Conservation (phyloP, 441 rosid genomes). For the Manihot esculenta region DNA sequence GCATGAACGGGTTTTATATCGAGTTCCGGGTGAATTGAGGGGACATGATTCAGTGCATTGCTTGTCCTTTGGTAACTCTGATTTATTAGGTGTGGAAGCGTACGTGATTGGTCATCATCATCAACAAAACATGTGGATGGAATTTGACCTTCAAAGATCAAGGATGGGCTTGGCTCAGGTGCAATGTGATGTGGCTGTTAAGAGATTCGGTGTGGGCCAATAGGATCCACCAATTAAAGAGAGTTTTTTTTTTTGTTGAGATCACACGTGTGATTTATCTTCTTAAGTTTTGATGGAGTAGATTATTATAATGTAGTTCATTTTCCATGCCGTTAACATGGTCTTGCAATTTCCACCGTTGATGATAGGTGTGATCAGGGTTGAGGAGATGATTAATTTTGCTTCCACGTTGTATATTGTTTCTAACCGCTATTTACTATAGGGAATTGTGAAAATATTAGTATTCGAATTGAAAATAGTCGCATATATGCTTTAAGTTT, state of each 20-base stretch:
- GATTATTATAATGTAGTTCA: neutral
- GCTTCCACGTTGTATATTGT: no score
- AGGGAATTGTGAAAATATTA: no score
- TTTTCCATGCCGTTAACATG: neutral
- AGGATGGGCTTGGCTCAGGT: conserved; percentile 73
- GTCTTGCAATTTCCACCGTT: neutral
- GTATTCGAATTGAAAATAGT: no score
- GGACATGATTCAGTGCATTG: conserved; percentile 73
- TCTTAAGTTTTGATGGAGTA: neutral
- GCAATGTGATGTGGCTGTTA: conserved; percentile 72
- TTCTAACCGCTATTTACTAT: no score
- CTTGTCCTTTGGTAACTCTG: conserved; percentile 84
- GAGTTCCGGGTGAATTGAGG: conserved; percentile 56
- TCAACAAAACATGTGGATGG: conserved; percentile 90
- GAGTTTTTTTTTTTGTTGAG: neutral
- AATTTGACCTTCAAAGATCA: conserved; percentile 74
- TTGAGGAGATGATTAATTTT: no score
- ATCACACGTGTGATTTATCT: neutral
- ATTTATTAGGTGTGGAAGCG: conserved; percentile 78
- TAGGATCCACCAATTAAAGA: conserved; percentile 4
- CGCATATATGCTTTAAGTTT: no score
- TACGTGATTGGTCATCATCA: conserved; percentile 89
- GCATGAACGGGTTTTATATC: conserved; percentile 53
- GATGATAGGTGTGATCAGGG: neutral
- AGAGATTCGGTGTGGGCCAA: conserved; percentile 50